These are phyloP conservation scores for Cryptosporidium bovis DNA, from an alignment of 169 alveolate species.

Conservation along the genomic window DNA sequence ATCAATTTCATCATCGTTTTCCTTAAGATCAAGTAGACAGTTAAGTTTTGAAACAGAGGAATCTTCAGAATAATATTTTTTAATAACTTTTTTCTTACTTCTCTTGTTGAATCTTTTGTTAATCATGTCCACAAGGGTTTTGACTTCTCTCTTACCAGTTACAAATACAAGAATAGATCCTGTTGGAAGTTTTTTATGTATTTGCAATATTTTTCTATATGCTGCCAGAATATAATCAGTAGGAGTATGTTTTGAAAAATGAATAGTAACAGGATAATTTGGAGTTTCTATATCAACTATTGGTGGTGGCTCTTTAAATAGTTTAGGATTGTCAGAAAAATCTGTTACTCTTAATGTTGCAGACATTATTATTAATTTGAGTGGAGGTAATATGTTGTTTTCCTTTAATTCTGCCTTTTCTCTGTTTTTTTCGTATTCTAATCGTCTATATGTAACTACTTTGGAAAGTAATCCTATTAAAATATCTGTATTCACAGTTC, in stretches of 20 bases:
- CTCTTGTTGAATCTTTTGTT: conserved; percentile 76
- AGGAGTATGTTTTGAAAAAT: conserved; percentile 87
- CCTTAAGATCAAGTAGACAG: conserved; percentile 47
- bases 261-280: conserved; percentile 90
- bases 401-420: conserved; percentile 61
- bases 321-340: conserved; percentile 89
- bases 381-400: conserved; percentile 78
- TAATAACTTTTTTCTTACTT: conserved; percentile 65
- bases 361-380: conserved; percentile 97
- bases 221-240: conserved; percentile 91
- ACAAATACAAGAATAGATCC: conserved; percentile 98
- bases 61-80: conserved; percentile 73
- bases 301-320: conserved; percentile 89
- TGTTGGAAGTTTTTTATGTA: conserved; percentile 89
- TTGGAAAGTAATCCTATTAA: conserved; percentile 96
- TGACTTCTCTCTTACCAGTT: conserved; percentile 96
- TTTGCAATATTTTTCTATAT: conserved; percentile 81
- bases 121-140: conserved; percentile 85
- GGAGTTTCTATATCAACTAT: conserved; percentile 89
- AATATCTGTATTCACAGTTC: conserved; percentile 98
- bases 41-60: conserved; percentile 36
- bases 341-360: conserved; percentile 96
- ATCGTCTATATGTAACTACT: conserved; percentile 88
- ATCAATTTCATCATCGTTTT: conserved; percentile 77
- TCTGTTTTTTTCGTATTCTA: conserved; percentile 73